Base-by-base conservation (phyloP, 306 rosid species). In the Acacia confusa region DNA sequence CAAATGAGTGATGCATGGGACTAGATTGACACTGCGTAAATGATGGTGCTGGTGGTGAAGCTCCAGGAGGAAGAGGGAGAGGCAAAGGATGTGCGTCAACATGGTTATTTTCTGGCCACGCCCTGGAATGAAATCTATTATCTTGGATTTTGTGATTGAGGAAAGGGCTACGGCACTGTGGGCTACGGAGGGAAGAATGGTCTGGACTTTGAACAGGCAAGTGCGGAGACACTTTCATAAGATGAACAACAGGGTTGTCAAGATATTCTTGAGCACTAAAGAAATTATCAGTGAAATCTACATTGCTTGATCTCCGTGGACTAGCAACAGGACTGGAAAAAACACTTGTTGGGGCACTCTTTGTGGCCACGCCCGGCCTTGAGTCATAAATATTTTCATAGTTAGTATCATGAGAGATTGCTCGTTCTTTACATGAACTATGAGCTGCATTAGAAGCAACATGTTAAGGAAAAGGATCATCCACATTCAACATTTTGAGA, bases 1-100 rank as follows among this genome's bases (percentile, higher is more conserved):
- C 97, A 11, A 38, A 19, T 45, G 57, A 24, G 55, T 86, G 87
- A 84, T 81, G 86, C 24, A 13, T 50, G 9, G 64, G 53, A 24
- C 75, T 28, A 19, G 85, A 74, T 22, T 81, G 92, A 53, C 87
- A 60, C 17, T 79, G 85, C 7, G 79, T 2, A 60, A 83, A 58
- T 60, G 88, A 82, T 70, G 81, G 92, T 70, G 86, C 70, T 40
- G 78, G 84, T 2, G 75, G 75, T 61, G 82, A 82, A 43, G 91
- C 82, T 72, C 79, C 78, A 4, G 99, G 99, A 64, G 99, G 99
- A 84, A 86, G 99, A 64, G 99, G 99, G 82, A 86, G 97, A 30
- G 99, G 98, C 86, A 95, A 85, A 0, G 97, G 97, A 84, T 93
- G 90, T 72, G 97, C 94, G 83, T 82, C 91, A 19, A 72, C 87